Evolutionary conservation across 768 basidiomycete species (phyloP).

Genomic region (Mycena alexandri): DNA sequence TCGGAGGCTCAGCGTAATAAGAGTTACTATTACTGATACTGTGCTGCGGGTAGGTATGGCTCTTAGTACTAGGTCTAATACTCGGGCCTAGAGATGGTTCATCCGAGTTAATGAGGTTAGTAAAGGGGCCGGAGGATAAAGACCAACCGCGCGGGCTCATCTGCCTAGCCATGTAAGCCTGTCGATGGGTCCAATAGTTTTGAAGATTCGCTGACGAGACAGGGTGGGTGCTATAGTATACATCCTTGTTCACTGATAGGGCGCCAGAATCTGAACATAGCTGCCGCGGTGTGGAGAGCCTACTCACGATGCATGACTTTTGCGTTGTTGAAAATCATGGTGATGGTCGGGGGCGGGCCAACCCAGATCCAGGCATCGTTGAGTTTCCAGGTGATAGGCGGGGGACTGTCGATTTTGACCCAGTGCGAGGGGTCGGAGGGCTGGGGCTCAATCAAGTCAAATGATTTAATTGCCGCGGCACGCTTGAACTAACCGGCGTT

Average conservation of each 20-base stretch:
- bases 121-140: neutral
- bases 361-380: slow-evolving; percentile 36
- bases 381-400: slow-evolving; percentile 29
- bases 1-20: slow-evolving; percentile 5
- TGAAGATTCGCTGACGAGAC: slow-evolving; percentile 29
- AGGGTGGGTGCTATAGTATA: slow-evolving; percentile 18
- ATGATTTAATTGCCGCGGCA: neutral
- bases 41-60: slow-evolving; percentile 6
- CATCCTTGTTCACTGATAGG: slow-evolving; percentile 23
- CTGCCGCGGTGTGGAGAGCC: no score
- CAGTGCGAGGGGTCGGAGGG: slow-evolving; percentile 25
- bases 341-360: slow-evolving; percentile 14
- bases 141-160: slow-evolving; percentile 10
- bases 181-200: slow-evolving; percentile 32
- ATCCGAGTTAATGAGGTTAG: neutral
- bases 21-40: slow-evolving; percentile 24
- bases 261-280: slow-evolving; percentile 10
- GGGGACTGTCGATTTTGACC: slow-evolving; percentile 29
- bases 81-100: neutral
- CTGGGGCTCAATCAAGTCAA: neutral
- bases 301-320: slow-evolving; percentile 18
- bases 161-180: slow-evolving; percentile 20
- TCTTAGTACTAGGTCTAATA: slow-evolving; percentile 19
- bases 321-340: slow-evolving; percentile 28
- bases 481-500: slow-evolving; percentile 12